A percentile compares a stretch with the other conserved stretches of the same genome.
Evolutionary conservation across 2,329 filamentous ascomycete genomes (phyloP).

Genomic region (Zalaria sp.): DNA sequence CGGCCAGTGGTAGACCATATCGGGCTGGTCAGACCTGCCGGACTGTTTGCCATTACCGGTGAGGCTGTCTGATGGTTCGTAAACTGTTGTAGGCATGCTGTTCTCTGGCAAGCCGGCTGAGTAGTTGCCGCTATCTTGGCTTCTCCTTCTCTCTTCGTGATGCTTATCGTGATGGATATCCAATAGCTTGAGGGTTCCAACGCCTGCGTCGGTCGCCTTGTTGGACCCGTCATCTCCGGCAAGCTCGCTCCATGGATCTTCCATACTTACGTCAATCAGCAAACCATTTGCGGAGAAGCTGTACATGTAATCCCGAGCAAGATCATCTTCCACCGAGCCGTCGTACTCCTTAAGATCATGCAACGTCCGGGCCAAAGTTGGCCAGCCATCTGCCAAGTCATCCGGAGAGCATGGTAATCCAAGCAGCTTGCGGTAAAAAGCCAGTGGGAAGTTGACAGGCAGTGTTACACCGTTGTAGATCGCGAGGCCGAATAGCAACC

Average conservation of each 20-base stretch:
- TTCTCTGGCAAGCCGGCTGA: background rate
- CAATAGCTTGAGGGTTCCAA: background rate
- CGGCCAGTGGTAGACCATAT: slow-evolving; percentile 33
- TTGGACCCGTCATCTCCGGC: background rate
- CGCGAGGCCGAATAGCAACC: slow-evolving; percentile 75
- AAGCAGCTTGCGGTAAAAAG: slow-evolving; percentile 69
- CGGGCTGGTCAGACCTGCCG: background rate
- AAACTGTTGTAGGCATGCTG: background rate
- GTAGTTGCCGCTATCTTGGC: no score
- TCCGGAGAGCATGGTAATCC: slow-evolving; percentile 50
- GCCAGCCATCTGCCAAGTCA: slow-evolving; percentile 79
- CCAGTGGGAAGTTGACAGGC: slow-evolving; percentile 75
- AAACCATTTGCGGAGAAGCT: slow-evolving; percentile 47
- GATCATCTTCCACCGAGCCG: slow-evolving; percentile 67
- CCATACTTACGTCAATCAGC: slow-evolving; percentile 41
- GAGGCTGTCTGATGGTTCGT: background rate
- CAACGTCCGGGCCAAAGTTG: slow-evolving; percentile 62
- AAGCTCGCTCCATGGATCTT: slow-evolving; percentile 2
- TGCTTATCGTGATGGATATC: slow-evolving; percentile 2
- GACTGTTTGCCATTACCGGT: background rate
- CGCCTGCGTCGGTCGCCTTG: background rate
- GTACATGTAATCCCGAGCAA: slow-evolving; percentile 77
- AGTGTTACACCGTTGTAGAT: slow-evolving; percentile 88
- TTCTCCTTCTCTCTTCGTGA: background rate
- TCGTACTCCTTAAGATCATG: slow-evolving; percentile 61